These are phyloP conservation scores for Colletotrichum sp. DNA, from an alignment of 2,329 filamentous ascomycete species.

Conservation along the genomic window DNA sequence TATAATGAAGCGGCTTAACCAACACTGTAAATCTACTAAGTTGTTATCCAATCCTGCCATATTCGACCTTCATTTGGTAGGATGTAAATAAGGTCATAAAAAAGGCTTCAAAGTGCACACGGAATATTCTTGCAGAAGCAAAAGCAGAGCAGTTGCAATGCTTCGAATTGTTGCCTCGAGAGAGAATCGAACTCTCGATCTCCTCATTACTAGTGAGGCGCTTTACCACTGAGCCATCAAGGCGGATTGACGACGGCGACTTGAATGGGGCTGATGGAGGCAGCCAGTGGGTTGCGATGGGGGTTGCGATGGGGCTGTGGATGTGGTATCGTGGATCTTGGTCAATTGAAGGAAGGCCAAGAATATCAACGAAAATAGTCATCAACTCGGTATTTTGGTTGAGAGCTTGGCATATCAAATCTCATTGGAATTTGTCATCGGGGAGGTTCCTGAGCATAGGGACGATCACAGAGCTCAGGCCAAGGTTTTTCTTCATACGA, in stretches of 20 bases:
- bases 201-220: background rate
- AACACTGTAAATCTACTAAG: too few relatives aligned
- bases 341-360: background rate
- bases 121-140: too few relatives aligned
- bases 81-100: too few relatives aligned
- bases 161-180: too few relatives aligned
- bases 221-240: background rate
- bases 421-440: background rate
- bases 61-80: too few relatives aligned
- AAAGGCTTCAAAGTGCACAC: too few relatives aligned
- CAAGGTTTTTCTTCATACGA: background rate
- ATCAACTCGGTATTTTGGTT: background rate
- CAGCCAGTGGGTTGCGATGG: background rate
- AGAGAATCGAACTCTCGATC: background rate
- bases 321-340: background rate
- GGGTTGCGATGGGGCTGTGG: background rate
- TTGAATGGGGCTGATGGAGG: background rate
- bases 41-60: too few relatives aligned
- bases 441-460: background rate
- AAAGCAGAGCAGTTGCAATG: too few relatives aligned
- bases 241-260: background rate
- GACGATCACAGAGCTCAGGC: background rate
- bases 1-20: too few relatives aligned
- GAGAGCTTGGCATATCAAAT: background rate
- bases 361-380: background rate